Evolutionary conservation across 139 green algal species (phyloP).

Genomic region (Picochlorum sp.): DNA sequence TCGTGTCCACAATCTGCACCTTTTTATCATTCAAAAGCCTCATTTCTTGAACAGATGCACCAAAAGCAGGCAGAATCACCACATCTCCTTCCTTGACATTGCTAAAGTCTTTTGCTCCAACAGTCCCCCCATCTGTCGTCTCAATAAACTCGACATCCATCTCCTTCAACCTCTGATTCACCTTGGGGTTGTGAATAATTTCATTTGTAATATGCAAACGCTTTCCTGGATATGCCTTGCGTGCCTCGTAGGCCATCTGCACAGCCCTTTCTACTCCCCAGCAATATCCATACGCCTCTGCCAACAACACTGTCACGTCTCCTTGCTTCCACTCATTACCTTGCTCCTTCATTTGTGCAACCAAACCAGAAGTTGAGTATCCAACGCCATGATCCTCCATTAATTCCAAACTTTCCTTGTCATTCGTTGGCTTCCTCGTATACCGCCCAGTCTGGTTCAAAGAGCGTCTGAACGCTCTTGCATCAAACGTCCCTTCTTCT

Average conservation of each 20-base stretch:
- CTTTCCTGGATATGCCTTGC: constrained; percentile 69
- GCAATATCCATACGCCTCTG: constrained; percentile 96
- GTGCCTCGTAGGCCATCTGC: constrained; percentile 98
- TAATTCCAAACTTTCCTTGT: constrained; percentile 62
- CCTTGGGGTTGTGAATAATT: constrained; percentile 99
- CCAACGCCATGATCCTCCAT: constrained; percentile 89
- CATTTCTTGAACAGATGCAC: constrained; percentile 77
- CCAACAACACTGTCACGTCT: constrained; percentile 83
- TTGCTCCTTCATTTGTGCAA: constrained; percentile 80
- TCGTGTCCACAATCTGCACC: constrained; percentile 97
- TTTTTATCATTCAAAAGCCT: constrained; percentile 67
- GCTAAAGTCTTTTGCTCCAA: constrained; percentile 83
- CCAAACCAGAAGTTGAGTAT: constrained; percentile 75
- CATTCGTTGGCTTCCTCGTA: constrained; percentile 71
- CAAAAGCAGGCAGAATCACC: constrained; percentile 97
- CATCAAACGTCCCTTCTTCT: constrained; percentile 41
- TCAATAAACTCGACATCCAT: constrained; percentile 91
- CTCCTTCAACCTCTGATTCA: constrained; percentile 92
- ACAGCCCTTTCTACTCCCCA: constrained; percentile 98
- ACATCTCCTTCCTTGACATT: constrained; percentile 78
- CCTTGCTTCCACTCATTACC: constrained; percentile 66
- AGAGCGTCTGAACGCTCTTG: constrained; percentile 65
- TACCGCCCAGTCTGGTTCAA: constrained; percentile 86
- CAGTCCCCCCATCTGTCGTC: constrained; percentile 16
- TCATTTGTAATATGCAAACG: constrained; percentile 97